phyloP scores from a whole-genome alignment of 139 green algal species.

The Raphidocelis subcapitata region DNA sequence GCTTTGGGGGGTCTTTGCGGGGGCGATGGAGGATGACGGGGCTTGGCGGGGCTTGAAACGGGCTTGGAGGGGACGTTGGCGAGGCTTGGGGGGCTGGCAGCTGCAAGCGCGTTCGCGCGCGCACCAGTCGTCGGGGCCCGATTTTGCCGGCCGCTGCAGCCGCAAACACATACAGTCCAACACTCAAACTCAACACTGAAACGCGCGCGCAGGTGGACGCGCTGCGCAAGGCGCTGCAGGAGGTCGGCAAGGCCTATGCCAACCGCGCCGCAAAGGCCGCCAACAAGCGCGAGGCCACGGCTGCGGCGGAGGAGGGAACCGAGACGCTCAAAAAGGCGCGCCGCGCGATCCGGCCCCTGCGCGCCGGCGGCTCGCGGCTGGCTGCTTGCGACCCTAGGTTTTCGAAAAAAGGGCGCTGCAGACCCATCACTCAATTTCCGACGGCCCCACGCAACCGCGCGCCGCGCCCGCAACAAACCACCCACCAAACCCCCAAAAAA shows the following conservation, averaged over 20 bases:
- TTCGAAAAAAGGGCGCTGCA: too few relatives aligned
- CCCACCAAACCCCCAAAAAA: neutral
- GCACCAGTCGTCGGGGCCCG: too few relatives aligned
- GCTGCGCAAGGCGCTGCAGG: constrained; percentile 60
- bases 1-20: neutral
- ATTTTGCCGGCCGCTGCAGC: too few relatives aligned
- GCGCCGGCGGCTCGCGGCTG: too few relatives aligned
- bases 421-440: too few relatives aligned
- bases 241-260: constrained; percentile 77
- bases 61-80: too few relatives aligned
- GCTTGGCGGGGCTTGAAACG: too few relatives aligned
- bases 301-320: constrained; percentile 64
- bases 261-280: constrained; percentile 48
- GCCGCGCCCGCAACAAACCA: neutral
- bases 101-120: too few relatives aligned
- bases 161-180: too few relatives aligned
- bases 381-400: neutral
- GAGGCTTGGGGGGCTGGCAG: too few relatives aligned
- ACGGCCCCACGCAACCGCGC: neutral
- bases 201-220: constrained; percentile 37
- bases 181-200: neutral
- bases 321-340: constrained; percentile 41
- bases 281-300: constrained; percentile 69
- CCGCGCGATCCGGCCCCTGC: neutral
- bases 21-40: too few relatives aligned